Evolutionary conservation across 2,329 filamentous ascomycete genomes (phyloP).

Genomic region (Trichophyton benhamiae): DNA sequence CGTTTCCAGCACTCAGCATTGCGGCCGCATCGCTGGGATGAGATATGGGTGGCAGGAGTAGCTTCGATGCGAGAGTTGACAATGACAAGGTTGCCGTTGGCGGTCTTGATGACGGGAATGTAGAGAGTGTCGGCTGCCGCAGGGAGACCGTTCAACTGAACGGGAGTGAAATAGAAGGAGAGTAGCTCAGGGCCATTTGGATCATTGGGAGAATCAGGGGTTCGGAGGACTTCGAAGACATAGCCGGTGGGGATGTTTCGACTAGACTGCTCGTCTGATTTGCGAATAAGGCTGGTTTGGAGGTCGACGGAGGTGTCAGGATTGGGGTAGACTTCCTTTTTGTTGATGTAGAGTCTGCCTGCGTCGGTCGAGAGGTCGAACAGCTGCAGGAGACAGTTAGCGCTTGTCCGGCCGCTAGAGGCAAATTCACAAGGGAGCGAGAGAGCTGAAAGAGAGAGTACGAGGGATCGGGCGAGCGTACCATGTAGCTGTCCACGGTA

Average conservation of each 20-base stretch:
- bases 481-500: slow-evolving; percentile 26
- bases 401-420: background rate
- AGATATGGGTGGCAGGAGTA: slow-evolving; percentile 23
- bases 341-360: slow-evolving; percentile 27
- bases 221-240: slow-evolving; percentile 29
- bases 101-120: slow-evolving; percentile 28
- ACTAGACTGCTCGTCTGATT: slow-evolving; percentile 26
- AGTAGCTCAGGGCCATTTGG: slow-evolving; percentile 23
- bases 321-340: slow-evolving; percentile 29
- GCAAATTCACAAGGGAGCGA: background rate
- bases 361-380: slow-evolving; percentile 28
- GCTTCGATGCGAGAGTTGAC: slow-evolving; percentile 28
- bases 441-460: background rate
- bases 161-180: slow-evolving; percentile 34
- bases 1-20: slow-evolving; percentile 28
- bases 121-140: slow-evolving; percentile 34
- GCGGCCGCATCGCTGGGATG: slow-evolving; percentile 34
- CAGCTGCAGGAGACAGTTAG: slow-evolving; percentile 16
- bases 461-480: slow-evolving; percentile 10
- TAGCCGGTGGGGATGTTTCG: slow-evolving; percentile 31
- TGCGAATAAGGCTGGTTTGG: slow-evolving; percentile 24
- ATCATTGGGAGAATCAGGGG: slow-evolving; percentile 20
- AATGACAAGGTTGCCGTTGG: slow-evolving; percentile 27
- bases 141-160: slow-evolving; percentile 32
- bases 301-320: slow-evolving; percentile 20